A percentile compares a stretch with the other conserved stretches of the same genome.
These are phyloP conservation scores for Neurospora sublineolata DNA, from an alignment of 495 filamentous ascomycete species.

Conservation along the genomic window DNA sequence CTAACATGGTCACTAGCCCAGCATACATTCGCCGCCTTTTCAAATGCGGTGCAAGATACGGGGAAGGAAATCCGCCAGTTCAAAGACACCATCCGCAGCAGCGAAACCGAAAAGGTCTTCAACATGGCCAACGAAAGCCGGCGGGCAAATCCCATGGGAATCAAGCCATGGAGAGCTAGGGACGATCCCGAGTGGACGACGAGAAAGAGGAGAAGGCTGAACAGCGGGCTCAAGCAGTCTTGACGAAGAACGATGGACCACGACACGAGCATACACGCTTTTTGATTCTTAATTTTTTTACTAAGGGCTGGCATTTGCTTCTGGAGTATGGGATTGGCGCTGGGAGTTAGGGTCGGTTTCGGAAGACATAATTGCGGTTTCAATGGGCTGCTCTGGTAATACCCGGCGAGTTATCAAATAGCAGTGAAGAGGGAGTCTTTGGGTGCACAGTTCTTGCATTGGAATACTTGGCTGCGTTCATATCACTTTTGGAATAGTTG, in stretches of 20 bases:
- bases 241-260: neutral
- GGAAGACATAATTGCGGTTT: neutral
- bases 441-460: neutral
- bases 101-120: constrained; percentile 31
- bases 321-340: neutral
- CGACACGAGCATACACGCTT: neutral
- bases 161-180: constrained; percentile 37
- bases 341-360: neutral
- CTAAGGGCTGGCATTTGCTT: neutral
- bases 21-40: constrained; percentile 24
- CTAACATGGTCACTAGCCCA: constrained; percentile 25
- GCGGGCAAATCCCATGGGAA: constrained; percentile 32
- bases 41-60: constrained; percentile 25
- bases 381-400: neutral
- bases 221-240: neutral
- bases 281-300: neutral
- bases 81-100: constrained; percentile 23
- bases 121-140: constrained; percentile 32
- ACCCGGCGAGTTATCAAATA: neutral
- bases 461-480: too few relatives aligned
- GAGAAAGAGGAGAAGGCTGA: neutral
- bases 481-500: too few relatives aligned
- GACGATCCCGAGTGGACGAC: constrained; percentile 39
- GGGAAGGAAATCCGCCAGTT: constrained; percentile 34
- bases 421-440: neutral